A percentile compares a stretch with the other conserved stretches of the same genome.
Conservation (phyloP, 1,284 basidiomycete species). For the Irpex rosettiformis region DNA sequence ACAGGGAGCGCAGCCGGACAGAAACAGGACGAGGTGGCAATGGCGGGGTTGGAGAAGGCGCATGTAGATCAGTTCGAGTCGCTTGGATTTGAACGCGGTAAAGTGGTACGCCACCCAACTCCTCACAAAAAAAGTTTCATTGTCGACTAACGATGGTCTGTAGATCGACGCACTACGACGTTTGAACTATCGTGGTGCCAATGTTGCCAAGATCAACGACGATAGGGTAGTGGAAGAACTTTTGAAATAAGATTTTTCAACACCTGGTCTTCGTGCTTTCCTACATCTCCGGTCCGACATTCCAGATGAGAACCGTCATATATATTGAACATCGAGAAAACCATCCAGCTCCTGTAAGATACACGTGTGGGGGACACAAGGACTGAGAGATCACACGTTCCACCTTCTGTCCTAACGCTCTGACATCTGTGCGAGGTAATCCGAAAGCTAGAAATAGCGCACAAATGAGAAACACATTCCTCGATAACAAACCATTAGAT, state of each 20-base stretch:
- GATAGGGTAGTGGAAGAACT: conserved; percentile 59
- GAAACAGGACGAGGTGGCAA: conserved; percentile 53
- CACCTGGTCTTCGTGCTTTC: background rate
- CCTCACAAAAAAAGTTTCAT: background rate
- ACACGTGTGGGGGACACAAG: background rate
- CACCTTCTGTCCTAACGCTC: conserved; percentile 38
- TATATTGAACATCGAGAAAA: background rate
- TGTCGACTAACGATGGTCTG: conserved; percentile 1
- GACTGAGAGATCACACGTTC: background rate
- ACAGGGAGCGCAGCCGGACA: conserved; percentile 21
- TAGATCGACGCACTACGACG: conserved; percentile 85
- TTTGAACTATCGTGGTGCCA: conserved; percentile 87
- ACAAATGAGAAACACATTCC: background rate
- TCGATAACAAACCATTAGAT: background rate
- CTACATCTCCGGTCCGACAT: background rate
- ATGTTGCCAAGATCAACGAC: conserved; percentile 56
- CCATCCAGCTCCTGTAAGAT: background rate
- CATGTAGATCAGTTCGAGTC: conserved; percentile 74
- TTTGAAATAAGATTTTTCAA: conserved; percentile 33
- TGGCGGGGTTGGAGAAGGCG: conserved; percentile 69
- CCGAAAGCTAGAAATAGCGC: conserved; percentile 53
- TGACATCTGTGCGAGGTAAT: conserved; percentile 76
- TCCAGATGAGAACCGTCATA: background rate
- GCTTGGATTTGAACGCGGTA: conserved; percentile 69
- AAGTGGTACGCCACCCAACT: conserved; percentile 60